phyloP scores from a whole-genome alignment of 2,329 filamentous ascomycete genomes.

The Truncatella angustata region DNA sequence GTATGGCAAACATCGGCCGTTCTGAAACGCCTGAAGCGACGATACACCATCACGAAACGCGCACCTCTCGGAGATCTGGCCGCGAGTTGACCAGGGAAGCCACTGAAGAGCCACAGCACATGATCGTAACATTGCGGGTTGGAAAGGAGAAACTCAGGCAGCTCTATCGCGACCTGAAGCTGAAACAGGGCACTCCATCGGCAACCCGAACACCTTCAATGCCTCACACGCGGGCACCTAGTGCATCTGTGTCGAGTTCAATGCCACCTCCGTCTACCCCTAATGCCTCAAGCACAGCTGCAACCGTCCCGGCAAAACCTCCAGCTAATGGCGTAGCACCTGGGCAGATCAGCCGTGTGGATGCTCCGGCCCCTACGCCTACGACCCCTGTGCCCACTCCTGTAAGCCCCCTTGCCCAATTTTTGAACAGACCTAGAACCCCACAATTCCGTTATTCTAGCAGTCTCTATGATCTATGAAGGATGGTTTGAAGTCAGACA shows the following conservation, averaged over 20 bases:
- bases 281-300: slow-evolving; percentile 20
- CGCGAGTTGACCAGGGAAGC: slow-evolving; percentile 71
- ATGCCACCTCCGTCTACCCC: slow-evolving; percentile 34
- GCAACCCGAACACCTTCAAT: slow-evolving; percentile 43
- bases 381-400: slow-evolving; percentile 54
- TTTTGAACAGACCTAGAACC: slow-evolving; percentile 14
- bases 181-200: slow-evolving; percentile 39
- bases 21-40: slow-evolving; percentile 86
- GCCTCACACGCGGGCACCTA: slow-evolving; percentile 48
- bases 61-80: slow-evolving; percentile 60
- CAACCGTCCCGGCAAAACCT: slow-evolving; percentile 18
- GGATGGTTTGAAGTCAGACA: neutral
- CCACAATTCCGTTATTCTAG: slow-evolving; percentile 30
- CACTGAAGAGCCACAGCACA: slow-evolving; percentile 68
- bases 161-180: slow-evolving; percentile 53
- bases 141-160: slow-evolving; percentile 69
- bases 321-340: slow-evolving; percentile 35
- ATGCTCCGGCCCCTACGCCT: slow-evolving; percentile 61
- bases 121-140: slow-evolving; percentile 75
- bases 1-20: slow-evolving; percentile 77
- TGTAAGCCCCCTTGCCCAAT: slow-evolving; percentile 49
- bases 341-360: slow-evolving; percentile 64
- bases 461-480: slow-evolving; percentile 29
- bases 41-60: slow-evolving; percentile 69
- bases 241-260: slow-evolving; percentile 30